A percentile compares a stretch with the other conserved stretches of the same genome.
phyloP scores from a whole-genome alignment of 1,284 basidiomycete genomes.

The Laetiporus sulphureus region DNA sequence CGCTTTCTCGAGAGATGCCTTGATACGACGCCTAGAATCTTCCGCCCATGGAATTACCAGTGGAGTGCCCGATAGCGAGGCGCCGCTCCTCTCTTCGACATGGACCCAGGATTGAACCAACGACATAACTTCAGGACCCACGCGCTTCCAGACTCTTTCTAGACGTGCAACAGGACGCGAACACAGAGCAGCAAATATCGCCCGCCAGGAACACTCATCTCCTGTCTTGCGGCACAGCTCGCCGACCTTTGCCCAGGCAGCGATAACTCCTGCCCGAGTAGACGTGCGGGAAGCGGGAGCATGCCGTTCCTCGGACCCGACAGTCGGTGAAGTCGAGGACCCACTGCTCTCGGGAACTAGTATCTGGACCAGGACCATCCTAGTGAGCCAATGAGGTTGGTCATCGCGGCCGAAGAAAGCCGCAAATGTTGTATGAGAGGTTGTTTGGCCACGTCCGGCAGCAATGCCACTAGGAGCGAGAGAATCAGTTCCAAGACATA shows the following conservation, averaged over 20 bases:
- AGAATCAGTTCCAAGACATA: conserved; percentile 30
- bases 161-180: conserved; percentile 66
- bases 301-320: conserved; percentile 30
- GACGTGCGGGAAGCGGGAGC: conserved; percentile 48
- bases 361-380: conserved; percentile 60
- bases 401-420: conserved; percentile 63
- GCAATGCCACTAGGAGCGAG: conserved; percentile 9
- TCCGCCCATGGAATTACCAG: conserved; percentile 65
- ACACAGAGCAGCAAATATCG: conserved; percentile 60
- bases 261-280: conserved; percentile 63
- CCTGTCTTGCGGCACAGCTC: conserved; percentile 62
- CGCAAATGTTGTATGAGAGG: conserved; percentile 10
- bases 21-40: conserved; percentile 36
- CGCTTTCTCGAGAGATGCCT: conserved; percentile 37
- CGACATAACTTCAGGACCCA: conserved; percentile 48
- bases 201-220: conserved; percentile 72
- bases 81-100: conserved; percentile 31
- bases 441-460: conserved; percentile 2
- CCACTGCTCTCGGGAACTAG: conserved; percentile 45
- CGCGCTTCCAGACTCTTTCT: conserved; percentile 72
- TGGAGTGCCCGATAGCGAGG: conserved; percentile 35
- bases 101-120: conserved; percentile 64
- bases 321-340: conserved; percentile 6
- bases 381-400: conserved; percentile 74
- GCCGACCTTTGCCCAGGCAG: conserved; percentile 62